Conservation (phyloP, 345 rosid genomes). For the Eucalyptus urophylla region DNA sequence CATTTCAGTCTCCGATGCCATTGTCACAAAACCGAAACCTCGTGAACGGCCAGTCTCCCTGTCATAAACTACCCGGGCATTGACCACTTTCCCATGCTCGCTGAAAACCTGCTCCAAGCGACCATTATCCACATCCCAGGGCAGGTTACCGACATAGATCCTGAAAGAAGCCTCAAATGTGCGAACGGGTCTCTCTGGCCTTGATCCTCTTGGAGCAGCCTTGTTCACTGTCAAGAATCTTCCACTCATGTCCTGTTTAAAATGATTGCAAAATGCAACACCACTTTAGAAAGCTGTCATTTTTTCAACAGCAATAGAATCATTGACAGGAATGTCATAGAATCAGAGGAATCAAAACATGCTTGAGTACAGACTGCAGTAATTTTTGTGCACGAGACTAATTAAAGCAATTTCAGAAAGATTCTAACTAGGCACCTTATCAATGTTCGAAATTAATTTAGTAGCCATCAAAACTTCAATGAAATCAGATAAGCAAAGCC, state of each 20-base stretch:
- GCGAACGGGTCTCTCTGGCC: slow-evolving; percentile 50
- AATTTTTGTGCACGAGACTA: not conserved
- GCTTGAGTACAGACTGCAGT: not conserved
- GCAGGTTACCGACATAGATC: slow-evolving; percentile 80
- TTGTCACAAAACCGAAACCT: slow-evolving; percentile 92
- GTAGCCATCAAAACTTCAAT: not conserved
- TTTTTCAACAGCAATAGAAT: not conserved
- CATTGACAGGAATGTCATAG: not conserved
- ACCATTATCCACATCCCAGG: slow-evolving; percentile 74
- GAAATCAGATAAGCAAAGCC: not conserved
- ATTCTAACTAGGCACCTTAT: not conserved
- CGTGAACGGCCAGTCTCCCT: slow-evolving; percentile 92
- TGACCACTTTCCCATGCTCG: slow-evolving; percentile 83
- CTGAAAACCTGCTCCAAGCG: slow-evolving; percentile 82
- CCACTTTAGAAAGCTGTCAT: not conserved
- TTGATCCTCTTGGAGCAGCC: slow-evolving; percentile 86
- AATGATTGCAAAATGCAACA: not conserved
- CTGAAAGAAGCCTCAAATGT: slow-evolving; percentile 38
- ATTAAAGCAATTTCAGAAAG: not conserved
- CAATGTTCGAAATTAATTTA: not conserved
- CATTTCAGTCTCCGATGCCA: slow-evolving; percentile 73
- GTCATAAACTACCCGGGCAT: slow-evolving; percentile 72
- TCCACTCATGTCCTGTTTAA: slow-evolving; percentile 60
- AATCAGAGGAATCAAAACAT: not conserved
- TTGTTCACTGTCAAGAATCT: slow-evolving; percentile 74